Conservation (phyloP, 148 eudicot species). For the Hydrangea macrophylla region DNA sequence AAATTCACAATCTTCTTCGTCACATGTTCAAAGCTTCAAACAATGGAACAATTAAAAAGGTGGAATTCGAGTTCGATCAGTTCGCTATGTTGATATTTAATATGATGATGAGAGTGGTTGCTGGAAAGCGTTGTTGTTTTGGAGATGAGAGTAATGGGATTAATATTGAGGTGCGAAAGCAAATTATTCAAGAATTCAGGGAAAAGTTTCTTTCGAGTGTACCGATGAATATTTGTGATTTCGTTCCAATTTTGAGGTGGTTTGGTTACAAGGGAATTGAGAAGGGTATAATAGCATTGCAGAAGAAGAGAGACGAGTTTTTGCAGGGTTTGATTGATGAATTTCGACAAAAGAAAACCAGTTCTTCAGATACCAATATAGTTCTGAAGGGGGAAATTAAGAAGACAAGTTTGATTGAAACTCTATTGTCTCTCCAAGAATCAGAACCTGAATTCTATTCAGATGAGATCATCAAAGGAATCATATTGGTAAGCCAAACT, state of each 20-base stretch:
- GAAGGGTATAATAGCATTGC: slow-evolving; percentile 22
- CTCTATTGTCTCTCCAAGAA: slow-evolving; percentile 32
- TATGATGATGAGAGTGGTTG: slow-evolving; percentile 26
- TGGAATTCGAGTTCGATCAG: slow-evolving; percentile 25
- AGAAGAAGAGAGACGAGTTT: slow-evolving; percentile 33
- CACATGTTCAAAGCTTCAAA: slow-evolving; percentile 5
- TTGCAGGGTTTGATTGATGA: slow-evolving; percentile 37
- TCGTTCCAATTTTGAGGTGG: slow-evolving; percentile 44
- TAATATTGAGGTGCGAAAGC: slow-evolving; percentile 15
- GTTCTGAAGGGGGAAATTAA: background rate
- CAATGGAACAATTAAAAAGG: background rate
- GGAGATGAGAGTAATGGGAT: slow-evolving; percentile 9
- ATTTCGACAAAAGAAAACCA: slow-evolving; percentile 6
- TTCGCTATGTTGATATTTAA: slow-evolving; percentile 19
- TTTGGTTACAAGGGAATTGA: slow-evolving; percentile 42
- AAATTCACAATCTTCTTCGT: slow-evolving; percentile 10
- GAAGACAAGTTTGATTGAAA: slow-evolving; percentile 22
- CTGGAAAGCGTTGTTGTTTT: slow-evolving; percentile 31
- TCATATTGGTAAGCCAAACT: slow-evolving; percentile 31
- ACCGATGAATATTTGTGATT: slow-evolving; percentile 34
- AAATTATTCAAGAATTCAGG: slow-evolving; percentile 7
- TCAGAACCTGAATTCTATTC: slow-evolving; percentile 43
- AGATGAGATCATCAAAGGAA: slow-evolving; percentile 33
- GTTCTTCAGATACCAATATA: background rate
- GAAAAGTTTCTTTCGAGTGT: background rate